These are phyloP conservation scores for Marasmius fiardii DNA, from an alignment of 1,284 basidiomycete genomes.

Conservation along the genomic window DNA sequence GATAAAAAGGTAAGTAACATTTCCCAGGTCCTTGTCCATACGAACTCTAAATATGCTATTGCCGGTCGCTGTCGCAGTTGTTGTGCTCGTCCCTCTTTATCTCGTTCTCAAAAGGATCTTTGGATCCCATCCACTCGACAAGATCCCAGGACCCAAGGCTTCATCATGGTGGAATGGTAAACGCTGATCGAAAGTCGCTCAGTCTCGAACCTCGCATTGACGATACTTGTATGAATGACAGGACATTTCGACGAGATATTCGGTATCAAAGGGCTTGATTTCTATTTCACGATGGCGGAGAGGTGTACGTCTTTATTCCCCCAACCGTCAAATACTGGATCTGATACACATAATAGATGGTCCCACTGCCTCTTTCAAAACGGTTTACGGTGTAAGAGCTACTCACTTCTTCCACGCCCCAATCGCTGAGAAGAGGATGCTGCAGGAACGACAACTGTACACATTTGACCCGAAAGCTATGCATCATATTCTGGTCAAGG, in stretches of 20 bases:
- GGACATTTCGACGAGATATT: not conserved
- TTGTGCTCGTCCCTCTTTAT: not conserved
- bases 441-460: not conserved
- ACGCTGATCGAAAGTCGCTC: not conserved
- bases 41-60: too few relatives aligned
- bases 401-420: not conserved
- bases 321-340: not conserved
- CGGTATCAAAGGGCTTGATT: not conserved
- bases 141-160: not conserved
- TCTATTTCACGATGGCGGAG: not conserved
- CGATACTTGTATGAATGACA: not conserved
- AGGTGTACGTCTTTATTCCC: not conserved
- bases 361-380: not conserved
- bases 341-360: not conserved
- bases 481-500: slow-evolving; percentile 1
- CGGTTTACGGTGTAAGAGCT: not conserved
- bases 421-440: not conserved
- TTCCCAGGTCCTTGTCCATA: too few relatives aligned
- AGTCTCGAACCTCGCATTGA: too few relatives aligned
- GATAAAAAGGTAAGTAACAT: too few relatives aligned
- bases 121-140: not conserved
- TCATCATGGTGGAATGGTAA: not conserved
- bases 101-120: not conserved
- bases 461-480: not conserved
- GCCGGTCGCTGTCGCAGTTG: not conserved